Evolutionary conservation across 805 yeast species (phyloP).

Genomic region (Myxozyma sirexii): DNA sequence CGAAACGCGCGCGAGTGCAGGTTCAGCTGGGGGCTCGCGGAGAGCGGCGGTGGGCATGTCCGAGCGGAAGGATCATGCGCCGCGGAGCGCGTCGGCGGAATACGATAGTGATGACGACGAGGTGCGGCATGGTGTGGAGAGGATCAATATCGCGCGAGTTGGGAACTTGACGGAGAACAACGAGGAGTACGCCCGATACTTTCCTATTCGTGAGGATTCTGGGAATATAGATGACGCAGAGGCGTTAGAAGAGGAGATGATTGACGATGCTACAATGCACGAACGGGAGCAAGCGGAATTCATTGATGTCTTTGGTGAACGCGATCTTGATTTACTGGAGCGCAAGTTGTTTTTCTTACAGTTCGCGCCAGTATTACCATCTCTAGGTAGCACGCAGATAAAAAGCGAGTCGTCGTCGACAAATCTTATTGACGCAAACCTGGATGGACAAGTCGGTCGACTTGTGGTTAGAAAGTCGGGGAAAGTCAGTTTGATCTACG

Average conservation of each 20-base stretch:
- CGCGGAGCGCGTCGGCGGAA: background rate
- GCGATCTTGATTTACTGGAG: constrained; percentile 27
- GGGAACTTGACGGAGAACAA: constrained; percentile 7
- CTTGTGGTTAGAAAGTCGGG: constrained; percentile 84
- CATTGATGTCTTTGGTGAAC: constrained; percentile 6
- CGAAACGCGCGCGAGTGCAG: constrained; percentile 7
- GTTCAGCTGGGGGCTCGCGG: background rate
- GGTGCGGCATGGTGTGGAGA: constrained; percentile 30
- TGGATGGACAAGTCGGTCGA: constrained; percentile 68
- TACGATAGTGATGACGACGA: constrained; percentile 24
- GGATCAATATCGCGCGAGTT: constrained; percentile 21
- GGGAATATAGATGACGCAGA: background rate
- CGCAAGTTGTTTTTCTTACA: constrained; percentile 49
- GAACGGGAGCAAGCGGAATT: constrained; percentile 18
- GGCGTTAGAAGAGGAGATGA: constrained; percentile 14
- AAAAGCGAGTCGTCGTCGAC: constrained; percentile 8
- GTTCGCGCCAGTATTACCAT: constrained; percentile 53
- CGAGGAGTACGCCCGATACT: constrained; percentile 20
- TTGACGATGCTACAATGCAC: constrained; percentile 14
- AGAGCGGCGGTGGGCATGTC: background rate
- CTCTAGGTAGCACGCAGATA: constrained; percentile 36
- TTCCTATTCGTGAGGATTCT: constrained; percentile 27
- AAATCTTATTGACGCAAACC: constrained; percentile 2
- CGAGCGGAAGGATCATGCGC: too few species aligned
- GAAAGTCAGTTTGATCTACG: constrained; percentile 71